These are phyloP conservation scores for Hygrocybe punicea DNA, from an alignment of 768 basidiomycete genomes.

Conservation along the genomic window DNA sequence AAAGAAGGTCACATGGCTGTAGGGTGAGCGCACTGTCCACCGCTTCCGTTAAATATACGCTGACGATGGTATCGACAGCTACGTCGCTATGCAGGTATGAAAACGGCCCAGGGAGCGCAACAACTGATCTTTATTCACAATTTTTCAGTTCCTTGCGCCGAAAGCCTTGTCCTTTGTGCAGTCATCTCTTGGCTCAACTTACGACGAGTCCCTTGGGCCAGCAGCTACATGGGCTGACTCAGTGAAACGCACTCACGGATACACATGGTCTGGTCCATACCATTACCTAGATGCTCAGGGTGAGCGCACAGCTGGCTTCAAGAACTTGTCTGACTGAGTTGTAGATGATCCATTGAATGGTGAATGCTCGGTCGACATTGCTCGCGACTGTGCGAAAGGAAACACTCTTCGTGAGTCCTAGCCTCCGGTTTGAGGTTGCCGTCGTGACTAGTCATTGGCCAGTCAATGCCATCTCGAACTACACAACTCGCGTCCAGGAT, in stretches of 20 bases:
- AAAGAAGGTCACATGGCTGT: slow-evolving; percentile 44
- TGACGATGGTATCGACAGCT: slow-evolving; percentile 22
- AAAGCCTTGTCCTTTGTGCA: slow-evolving; percentile 48
- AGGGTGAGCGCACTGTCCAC: slow-evolving; percentile 29
- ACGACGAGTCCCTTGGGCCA: slow-evolving; percentile 45
- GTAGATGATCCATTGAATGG: slow-evolving; percentile 39
- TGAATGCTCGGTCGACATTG: slow-evolving; percentile 50
- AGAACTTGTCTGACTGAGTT: not conserved
- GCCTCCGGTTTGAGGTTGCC: slow-evolving; percentile 16
- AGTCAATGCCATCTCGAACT: slow-evolving; percentile 59
- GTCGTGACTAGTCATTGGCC: not conserved
- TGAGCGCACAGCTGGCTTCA: slow-evolving; percentile 14
- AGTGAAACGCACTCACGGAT: slow-evolving; percentile 40
- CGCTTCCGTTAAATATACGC: not conserved
- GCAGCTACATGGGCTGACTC: slow-evolving; percentile 54
- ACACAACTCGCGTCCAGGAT: slow-evolving; percentile 48
- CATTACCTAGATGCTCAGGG: slow-evolving; percentile 54
- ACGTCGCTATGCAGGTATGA: slow-evolving; percentile 41
- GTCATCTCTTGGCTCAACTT: slow-evolving; percentile 42
- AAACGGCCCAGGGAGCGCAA: not conserved
- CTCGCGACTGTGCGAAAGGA: slow-evolving; percentile 43
- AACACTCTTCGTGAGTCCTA: slow-evolving; percentile 40
- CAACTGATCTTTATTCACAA: not conserved
- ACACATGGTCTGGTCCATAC: slow-evolving; percentile 38
- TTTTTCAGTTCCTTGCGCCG: slow-evolving; percentile 46